Conservation (phyloP, 148 eudicot species). For the Silene conica region DNA sequence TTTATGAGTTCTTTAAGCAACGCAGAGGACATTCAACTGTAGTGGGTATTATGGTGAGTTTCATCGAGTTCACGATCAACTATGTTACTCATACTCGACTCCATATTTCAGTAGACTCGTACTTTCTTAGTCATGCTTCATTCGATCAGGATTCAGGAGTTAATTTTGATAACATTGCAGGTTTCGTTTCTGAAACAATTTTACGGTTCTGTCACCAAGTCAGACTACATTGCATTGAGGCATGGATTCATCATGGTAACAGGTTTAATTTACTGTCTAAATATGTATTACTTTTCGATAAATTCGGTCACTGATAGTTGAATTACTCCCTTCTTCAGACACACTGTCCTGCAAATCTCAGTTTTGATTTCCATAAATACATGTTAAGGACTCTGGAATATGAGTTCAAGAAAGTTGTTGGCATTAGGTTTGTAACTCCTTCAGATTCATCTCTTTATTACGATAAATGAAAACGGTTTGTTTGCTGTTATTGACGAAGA, state of each 20-base stretch:
- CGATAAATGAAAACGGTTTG: not conserved
- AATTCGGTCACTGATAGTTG: not conserved
- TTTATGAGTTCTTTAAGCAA: slow-evolving; percentile 37
- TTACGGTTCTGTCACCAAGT: slow-evolving; percentile 71
- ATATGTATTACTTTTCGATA: slow-evolving; percentile 7
- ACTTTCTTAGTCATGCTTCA: too few relatives aligned
- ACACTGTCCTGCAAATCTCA: slow-evolving; percentile 52
- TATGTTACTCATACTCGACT: too few relatives aligned
- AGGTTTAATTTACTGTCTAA: not conserved
- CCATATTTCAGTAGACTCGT: too few relatives aligned
- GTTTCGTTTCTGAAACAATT: slow-evolving; percentile 85
- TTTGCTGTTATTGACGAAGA: not conserved
- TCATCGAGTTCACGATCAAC: not conserved
- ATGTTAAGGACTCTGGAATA: slow-evolving; percentile 70
- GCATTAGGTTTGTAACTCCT: slow-evolving; percentile 58
- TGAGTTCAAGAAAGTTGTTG: slow-evolving; percentile 83
- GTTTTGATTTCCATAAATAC: slow-evolving; percentile 69
- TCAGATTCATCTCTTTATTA: not conserved
- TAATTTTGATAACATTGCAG: slow-evolving; percentile 32
- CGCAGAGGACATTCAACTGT: slow-evolving; percentile 40
- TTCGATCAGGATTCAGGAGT: too few relatives aligned
- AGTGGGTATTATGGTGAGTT: slow-evolving; percentile 64
- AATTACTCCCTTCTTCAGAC: slow-evolving; percentile 32
- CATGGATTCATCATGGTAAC: slow-evolving; percentile 72
- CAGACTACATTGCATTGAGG: slow-evolving; percentile 77